Conservation (phyloP, 345 rosid genomes). For the Salix dunnii region DNA sequence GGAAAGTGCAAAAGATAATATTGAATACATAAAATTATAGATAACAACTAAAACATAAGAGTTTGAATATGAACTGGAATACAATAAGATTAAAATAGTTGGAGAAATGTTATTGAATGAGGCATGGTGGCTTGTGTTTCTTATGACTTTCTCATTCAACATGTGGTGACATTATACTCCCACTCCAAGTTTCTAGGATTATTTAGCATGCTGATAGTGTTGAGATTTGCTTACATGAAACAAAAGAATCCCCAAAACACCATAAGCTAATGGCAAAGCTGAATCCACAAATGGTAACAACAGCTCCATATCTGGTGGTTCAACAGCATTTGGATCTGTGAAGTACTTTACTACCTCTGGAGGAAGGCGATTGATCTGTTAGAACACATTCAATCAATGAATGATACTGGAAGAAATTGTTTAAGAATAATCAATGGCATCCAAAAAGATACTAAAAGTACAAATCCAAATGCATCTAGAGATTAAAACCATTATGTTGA, state of each 20-base stretch:
- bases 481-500: neutral
- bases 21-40: too few species aligned
- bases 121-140: neutral
- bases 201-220: neutral
- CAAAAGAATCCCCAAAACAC: constrained; percentile 78
- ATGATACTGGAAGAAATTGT: neutral
- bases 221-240: constrained; percentile 66
- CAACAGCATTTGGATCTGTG: constrained; percentile 84
- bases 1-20: too few species aligned
- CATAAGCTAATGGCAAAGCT: constrained; percentile 91
- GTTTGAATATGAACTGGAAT: neutral
- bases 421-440: neutral
- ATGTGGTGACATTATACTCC: neutral
- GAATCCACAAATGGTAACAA: constrained; percentile 84
- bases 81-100: neutral
- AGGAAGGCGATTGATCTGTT: constrained; percentile 88
- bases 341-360: constrained; percentile 89
- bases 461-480: neutral
- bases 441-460: constrained; percentile 7
- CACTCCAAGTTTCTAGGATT: neutral
- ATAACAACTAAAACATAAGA: neutral
- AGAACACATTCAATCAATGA: constrained; percentile 18
- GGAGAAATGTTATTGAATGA: neutral
- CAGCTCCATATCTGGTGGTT: constrained; percentile 86
- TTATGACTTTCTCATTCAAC: neutral